Evolutionary conservation across 495 filamentous ascomycete species (phyloP).

Genomic region (Aspergillus steynii): DNA sequence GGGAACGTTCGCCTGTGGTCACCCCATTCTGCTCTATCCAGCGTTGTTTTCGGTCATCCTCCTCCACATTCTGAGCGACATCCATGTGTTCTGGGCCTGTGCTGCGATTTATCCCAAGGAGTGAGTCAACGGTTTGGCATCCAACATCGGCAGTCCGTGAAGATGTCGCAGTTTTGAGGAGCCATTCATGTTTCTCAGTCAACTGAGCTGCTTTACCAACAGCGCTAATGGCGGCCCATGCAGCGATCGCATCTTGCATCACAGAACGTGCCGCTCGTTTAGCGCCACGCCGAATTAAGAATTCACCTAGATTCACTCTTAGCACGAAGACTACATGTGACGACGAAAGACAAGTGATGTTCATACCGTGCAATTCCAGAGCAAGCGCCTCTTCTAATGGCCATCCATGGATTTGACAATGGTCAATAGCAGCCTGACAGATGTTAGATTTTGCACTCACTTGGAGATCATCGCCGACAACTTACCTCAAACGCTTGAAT

Average conservation of each 20-base stretch:
- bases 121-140: conserved; percentile 67
- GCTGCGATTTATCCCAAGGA: conserved; percentile 53
- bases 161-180: conserved; percentile 66
- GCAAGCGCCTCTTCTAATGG: conserved; percentile 77
- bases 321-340: background rate
- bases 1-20: conserved; percentile 33
- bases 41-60: conserved; percentile 61
- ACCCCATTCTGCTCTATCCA: conserved; percentile 72
- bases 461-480: background rate
- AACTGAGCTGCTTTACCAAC: conserved; percentile 71
- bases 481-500: conserved; percentile 65
- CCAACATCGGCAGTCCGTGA: conserved; percentile 64
- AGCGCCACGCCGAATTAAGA: conserved; percentile 68
- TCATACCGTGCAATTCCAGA: conserved; percentile 63
- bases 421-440: conserved; percentile 63
- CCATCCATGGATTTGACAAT: conserved; percentile 75
- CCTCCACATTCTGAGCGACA: conserved; percentile 47
- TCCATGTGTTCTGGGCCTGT: conserved; percentile 51
- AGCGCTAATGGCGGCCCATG: conserved; percentile 75
- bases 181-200: conserved; percentile 67
- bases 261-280: conserved; percentile 71
- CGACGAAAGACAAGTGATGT: background rate
- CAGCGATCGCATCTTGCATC: conserved; percentile 69
- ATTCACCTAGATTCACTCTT: conserved; percentile 56
- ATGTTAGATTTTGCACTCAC: conserved; percentile 6